Evolutionary conservation across 768 basidiomycete species (phyloP).

Genomic region (Tephrocybe sp.): DNA sequence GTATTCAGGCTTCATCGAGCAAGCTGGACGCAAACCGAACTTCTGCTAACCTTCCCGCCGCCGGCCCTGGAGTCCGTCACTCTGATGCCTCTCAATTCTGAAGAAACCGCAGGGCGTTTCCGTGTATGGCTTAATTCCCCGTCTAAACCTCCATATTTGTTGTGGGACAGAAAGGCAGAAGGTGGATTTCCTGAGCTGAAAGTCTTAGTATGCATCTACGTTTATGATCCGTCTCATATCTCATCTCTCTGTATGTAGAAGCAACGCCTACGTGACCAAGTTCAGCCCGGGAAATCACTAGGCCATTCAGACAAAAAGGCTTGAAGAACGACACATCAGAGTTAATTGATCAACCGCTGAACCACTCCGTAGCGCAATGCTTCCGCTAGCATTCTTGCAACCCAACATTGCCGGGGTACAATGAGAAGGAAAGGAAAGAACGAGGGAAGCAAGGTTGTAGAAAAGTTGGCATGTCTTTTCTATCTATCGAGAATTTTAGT

Average conservation of each 20-base stretch:
- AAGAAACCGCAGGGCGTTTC: constrained; percentile 88
- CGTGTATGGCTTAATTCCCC: constrained; percentile 75
- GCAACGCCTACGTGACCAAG: constrained; percentile 78
- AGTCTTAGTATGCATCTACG: constrained; percentile 46
- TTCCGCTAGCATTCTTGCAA: no score
- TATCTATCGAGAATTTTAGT: no score
- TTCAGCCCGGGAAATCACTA: constrained; percentile 78
- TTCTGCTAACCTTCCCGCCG: constrained; percentile 87
- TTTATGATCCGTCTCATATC: background rate
- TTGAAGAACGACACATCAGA: constrained; percentile 1
- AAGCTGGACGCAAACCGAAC: constrained; percentile 90
- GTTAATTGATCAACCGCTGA: background rate
- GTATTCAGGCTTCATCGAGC: constrained; percentile 82
- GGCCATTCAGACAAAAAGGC: constrained; percentile 82
- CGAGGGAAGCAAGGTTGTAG: no score
- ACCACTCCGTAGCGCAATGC: background rate
- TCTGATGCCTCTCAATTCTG: constrained; percentile 69
- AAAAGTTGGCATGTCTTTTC: no score
- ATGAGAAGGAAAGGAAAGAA: no score
- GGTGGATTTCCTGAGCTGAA: constrained; percentile 93
- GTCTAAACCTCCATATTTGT: constrained; percentile 37
- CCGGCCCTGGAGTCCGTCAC: constrained; percentile 66
- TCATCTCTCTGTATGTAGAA: constrained; percentile 48
- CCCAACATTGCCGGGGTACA: no score
- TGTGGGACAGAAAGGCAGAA: constrained; percentile 92